These are phyloP conservation scores for Lachnum nothofagi DNA, from an alignment of 2,329 filamentous ascomycete species.

Conservation along the genomic window DNA sequence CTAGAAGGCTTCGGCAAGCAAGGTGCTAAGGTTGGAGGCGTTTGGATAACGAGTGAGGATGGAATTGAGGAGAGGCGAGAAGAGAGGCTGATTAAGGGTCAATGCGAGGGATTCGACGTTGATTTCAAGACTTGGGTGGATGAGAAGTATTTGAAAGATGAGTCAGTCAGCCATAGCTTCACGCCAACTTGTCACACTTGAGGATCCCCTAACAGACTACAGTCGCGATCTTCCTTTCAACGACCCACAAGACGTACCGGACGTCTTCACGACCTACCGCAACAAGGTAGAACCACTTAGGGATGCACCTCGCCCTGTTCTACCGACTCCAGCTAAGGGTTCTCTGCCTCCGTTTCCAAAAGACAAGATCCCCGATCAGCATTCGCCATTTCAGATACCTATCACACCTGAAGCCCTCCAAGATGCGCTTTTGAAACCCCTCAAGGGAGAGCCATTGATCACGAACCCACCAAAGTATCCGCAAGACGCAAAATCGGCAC, in stretches of 20 bases:
- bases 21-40: conserved; percentile 46
- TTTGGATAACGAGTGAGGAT: conserved; percentile 72
- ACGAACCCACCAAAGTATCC: conserved; percentile 50
- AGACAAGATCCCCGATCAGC: conserved; percentile 51
- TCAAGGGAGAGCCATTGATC: conserved; percentile 46
- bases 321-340: conserved; percentile 47
- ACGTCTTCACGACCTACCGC: conserved; percentile 70
- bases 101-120: conserved; percentile 49
- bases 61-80: conserved; percentile 65
- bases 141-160: conserved; percentile 74
- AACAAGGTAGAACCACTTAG: conserved; percentile 69
- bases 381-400: conserved; percentile 59
- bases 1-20: conserved; percentile 43
- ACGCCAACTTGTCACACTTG: neutral
- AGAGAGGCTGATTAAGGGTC: conserved; percentile 48
- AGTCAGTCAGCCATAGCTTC: conserved; percentile 66
- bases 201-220: neutral
- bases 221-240: conserved; percentile 63
- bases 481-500: conserved; percentile 49
- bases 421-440: conserved; percentile 51
- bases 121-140: conserved; percentile 64
- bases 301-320: conserved; percentile 52
- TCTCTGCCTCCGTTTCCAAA: conserved; percentile 55
- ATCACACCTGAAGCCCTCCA: conserved; percentile 48
- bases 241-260: conserved; percentile 56